Conservation (phyloP, 2,329 filamentous ascomycete species). For the Alternaria sp. region DNA sequence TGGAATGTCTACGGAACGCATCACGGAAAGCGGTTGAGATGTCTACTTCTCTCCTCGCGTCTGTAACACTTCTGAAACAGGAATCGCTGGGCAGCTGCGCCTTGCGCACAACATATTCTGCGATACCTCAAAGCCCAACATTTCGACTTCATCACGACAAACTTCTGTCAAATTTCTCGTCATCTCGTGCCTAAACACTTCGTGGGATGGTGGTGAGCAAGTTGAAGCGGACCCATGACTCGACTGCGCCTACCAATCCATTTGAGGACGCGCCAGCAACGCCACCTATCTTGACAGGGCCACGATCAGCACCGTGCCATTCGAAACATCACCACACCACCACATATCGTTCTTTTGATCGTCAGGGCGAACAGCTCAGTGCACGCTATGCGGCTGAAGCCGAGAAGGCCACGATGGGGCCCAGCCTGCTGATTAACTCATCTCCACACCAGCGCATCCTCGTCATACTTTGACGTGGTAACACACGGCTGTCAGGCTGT, state of each 20-base stretch:
- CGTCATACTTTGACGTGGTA: not conserved
- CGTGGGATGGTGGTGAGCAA: not conserved
- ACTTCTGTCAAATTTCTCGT: not conserved
- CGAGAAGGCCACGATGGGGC: not conserved
- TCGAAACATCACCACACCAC: constrained; percentile 4
- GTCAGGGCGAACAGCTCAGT: not conserved
- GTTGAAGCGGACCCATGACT: not conserved
- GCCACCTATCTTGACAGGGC: not conserved
- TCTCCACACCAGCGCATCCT: constrained; percentile 1
- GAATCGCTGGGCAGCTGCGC: not conserved
- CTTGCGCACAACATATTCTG: not conserved
- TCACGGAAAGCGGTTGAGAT: constrained; percentile 6
- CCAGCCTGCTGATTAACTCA: not conserved
- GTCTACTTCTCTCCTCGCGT: constrained; percentile 9
- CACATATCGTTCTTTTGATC: not conserved
- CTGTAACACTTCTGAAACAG: constrained; percentile 32
- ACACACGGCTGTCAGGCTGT: not conserved
- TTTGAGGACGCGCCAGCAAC: not conserved
- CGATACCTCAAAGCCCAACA: not conserved
- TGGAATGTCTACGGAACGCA: constrained; percentile 1
- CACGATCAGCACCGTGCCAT: constrained; percentile 5
- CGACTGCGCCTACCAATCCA: not conserved
- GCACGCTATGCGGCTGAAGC: not conserved
- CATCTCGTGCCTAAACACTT: not conserved
- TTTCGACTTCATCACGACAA: not conserved